phyloP scores from a whole-genome alignment of 1,139 yeast genomes.

The Arxiozyma telluris region DNA sequence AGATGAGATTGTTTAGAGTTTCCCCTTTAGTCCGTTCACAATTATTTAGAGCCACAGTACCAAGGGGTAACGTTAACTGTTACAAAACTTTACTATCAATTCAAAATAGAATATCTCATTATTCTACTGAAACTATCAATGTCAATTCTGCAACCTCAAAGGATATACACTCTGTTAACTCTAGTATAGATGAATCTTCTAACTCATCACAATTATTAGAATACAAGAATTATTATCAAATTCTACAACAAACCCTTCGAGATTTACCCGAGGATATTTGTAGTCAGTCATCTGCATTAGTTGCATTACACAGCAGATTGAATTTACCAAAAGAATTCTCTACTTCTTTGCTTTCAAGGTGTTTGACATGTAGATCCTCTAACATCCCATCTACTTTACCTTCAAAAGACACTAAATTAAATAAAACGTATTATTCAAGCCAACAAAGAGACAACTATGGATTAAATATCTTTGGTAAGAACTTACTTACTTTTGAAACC shows the following conservation, averaged over 20 bases:
- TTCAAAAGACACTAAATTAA: slow-evolving; percentile 3
- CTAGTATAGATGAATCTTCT: neutral
- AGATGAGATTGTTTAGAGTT: neutral
- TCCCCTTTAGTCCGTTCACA: neutral
- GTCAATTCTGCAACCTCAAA: neutral
- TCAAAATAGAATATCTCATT: neutral
- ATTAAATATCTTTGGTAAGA: slow-evolving; percentile 72
- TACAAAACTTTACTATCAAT: neutral
- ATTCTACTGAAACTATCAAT: neutral
- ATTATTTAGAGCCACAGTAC: neutral
- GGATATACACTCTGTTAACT: neutral
- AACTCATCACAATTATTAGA: slow-evolving; percentile 13
- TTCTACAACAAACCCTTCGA: slow-evolving; percentile 15
- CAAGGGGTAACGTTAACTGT: neutral
- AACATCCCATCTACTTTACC: slow-evolving; percentile 24
- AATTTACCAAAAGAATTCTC: slow-evolving; percentile 47
- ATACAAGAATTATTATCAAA: slow-evolving; percentile 21
- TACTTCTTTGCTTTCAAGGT: slow-evolving; percentile 66
- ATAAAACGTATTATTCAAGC: slow-evolving; percentile 21
- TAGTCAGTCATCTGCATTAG: slow-evolving; percentile 54
- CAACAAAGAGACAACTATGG: slow-evolving; percentile 67
- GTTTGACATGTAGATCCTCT: slow-evolving; percentile 49
- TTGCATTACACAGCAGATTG: slow-evolving; percentile 75
- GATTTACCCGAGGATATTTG: slow-evolving; percentile 40
- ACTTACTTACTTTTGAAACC: slow-evolving; percentile 64